Percentiles rank a stretch among this genome's conserved stretches.
Conservation (phyloP, 2,329 filamentous ascomycete genomes). For the Xylariomycetidae sp. region DNA sequence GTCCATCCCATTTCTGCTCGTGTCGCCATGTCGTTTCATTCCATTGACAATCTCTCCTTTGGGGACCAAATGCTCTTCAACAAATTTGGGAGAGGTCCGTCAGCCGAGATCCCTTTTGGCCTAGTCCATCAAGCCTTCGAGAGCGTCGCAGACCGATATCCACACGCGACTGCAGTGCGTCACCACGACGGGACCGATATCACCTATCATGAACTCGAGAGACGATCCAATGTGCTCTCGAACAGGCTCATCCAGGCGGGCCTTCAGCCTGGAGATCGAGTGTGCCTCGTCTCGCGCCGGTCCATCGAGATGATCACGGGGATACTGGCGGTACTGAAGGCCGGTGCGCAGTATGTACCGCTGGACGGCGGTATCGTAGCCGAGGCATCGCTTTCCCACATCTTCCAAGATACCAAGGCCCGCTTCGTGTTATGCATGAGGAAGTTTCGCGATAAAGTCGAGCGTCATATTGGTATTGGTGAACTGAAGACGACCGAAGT, state of each 20-base stretch:
- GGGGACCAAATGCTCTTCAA: slow-evolving; percentile 20
- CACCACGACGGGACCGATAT: slow-evolving; percentile 27
- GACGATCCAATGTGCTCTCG: slow-evolving; percentile 37
- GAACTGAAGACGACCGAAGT: slow-evolving; percentile 18
- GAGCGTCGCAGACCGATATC: slow-evolving; percentile 27
- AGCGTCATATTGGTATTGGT: slow-evolving; percentile 22
- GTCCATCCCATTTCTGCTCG: too few relatives aligned
- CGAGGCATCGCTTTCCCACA: slow-evolving; percentile 42
- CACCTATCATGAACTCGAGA: slow-evolving; percentile 42
- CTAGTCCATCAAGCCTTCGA: slow-evolving; percentile 27
- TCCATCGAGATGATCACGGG: slow-evolving; percentile 54
- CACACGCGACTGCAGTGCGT: slow-evolving; percentile 34
- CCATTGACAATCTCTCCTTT: slow-evolving; percentile 18
- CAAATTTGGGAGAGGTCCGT: slow-evolving; percentile 23
- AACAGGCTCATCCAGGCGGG: slow-evolving; percentile 33
- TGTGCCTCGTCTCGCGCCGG: slow-evolving; percentile 52
- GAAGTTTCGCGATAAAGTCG: slow-evolving; percentile 13
- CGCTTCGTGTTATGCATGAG: slow-evolving; percentile 42
- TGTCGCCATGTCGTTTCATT: slow-evolving; percentile 18
- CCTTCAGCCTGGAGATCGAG: slow-evolving; percentile 38
- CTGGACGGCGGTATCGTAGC: slow-evolving; percentile 52
- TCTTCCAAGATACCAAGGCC: slow-evolving; percentile 42
- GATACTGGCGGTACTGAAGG: slow-evolving; percentile 51
- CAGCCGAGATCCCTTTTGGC: slow-evolving; percentile 27
- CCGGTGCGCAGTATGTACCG: slow-evolving; percentile 56